Base-by-base conservation (phyloP, 441 rosid genomes). In the Euphorbia corollata region DNA sequence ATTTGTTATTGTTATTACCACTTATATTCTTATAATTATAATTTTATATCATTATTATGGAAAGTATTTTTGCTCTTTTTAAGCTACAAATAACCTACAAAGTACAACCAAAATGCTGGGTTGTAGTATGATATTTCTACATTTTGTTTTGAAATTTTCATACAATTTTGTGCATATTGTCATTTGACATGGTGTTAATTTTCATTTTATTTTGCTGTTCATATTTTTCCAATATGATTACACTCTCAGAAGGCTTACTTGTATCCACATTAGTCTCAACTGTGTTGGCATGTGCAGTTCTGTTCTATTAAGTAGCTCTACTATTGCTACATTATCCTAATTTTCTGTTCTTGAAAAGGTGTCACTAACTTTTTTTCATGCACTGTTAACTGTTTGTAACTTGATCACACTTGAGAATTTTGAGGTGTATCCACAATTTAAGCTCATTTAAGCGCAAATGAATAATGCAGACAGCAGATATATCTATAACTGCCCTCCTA, bases 321-420 rank as follows among this genome's bases (percentile, higher is more conserved):
- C 5, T 22, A 9, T 19, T 30, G 20, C 20, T 47, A 10, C 27
- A 20, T 47, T 16, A 64, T 57, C n/a, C 27, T 64, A 41, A 27
- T 36, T 22, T 48, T 30, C 18, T 43, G 22, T 19, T 50, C 20
- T 54, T 38, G 24, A 20, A 56, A 41, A 19, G 6, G 23, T 34
- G 12, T 57, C 8, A 13, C 34, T 41, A 53, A 23, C 16, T 15
- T 57, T 18, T 30, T n/a, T 19, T n/a, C 36, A 5, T 34, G 23
- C 10, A 16, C 8, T 38, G 48, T 58, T 55, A 27, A 27, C 4
- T 27, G 32, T 27, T 27, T 27, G 15, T 9, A 23, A 20, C 58
- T 30, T 24, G 59, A 27, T 63, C 55, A 68, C 27, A 68, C 19
- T 60, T 36, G 20, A 62, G 20, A 43, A 45, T 13, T 8, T 43